Base-by-base conservation (phyloP, 768 basidiomycete species). In the Trichaptum fuscoviolaceum region DNA sequence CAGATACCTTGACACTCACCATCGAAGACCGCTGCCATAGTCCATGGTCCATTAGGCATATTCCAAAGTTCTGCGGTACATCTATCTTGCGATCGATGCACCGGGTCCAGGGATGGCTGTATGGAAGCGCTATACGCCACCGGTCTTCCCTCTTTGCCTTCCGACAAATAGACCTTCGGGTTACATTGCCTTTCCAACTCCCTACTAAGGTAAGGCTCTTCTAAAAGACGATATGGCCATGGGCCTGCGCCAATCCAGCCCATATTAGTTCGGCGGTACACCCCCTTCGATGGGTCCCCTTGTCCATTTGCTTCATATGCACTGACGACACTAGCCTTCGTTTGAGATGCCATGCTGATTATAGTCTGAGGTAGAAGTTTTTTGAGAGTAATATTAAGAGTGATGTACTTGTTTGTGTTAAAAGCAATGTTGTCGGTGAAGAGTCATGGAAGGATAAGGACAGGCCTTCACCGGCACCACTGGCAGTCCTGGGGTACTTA, bases 21-120 rank as follows among this genome's bases (percentile, higher is more conserved):
- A 66, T 86, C 84, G 67, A 84, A 82, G 20, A 85, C 70, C 30
- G 77, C 83, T 27, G 79, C 76, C 64, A 85, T 82, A 1, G 72
- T 70, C 83, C 83, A 85, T 18, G 69, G 74, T 7, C 80, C 80
- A 64, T 75, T 76, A 12, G 71, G 23, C 9, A 83, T 67, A 8
- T 67, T 64, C 80, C 81, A 82, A 61, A 83, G 75, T 35, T 78
- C 70, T 58, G 82, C 74, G 24, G 77, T 72, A 69, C 76, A 78
- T 23, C 85, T 78, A 72, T 86, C 85, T 70, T 86, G 84, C 67
- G 74, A 82, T 6, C 73, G 70, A 25, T 75, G 73, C 35, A 76
- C 75, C 20, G 78, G 80, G 35, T 79, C 73, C 0, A 77, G 76
- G 68, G 79, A 82, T 25, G 84, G 84, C 68, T 86, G 84, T 61